These are phyloP conservation scores for Heracleum sosnowskyi DNA, from an alignment of 129 eudicot genomes.

Conservation along the genomic window DNA sequence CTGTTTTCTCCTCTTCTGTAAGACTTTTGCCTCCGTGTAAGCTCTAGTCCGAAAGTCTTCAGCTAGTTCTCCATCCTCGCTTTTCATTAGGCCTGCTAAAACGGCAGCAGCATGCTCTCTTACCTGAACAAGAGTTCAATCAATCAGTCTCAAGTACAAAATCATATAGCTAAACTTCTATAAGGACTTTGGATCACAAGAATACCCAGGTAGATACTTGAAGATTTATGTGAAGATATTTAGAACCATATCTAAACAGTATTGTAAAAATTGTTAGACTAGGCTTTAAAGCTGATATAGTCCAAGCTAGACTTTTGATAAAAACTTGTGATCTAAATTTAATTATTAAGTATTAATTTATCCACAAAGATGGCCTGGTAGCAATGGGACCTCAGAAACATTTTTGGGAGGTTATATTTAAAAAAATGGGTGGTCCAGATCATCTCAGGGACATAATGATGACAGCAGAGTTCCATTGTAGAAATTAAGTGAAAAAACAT, in stretches of 20 bases:
- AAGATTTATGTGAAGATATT: neutral
- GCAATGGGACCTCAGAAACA: neutral
- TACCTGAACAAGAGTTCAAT: constrained; percentile 42
- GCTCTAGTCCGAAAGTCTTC: constrained; percentile 80
- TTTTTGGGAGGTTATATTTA: neutral
- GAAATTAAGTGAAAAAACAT: neutral
- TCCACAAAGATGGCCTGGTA: neutral
- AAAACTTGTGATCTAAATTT: neutral
- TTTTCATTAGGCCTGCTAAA: constrained; percentile 96
- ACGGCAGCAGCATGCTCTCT: constrained; percentile 99
- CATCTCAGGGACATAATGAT: neutral
- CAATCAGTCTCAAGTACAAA: constrained; percentile 7
- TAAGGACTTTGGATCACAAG: constrained; percentile 5
- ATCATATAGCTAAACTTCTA: neutral
- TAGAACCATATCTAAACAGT: neutral
- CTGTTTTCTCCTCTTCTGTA: constrained; percentile 53
- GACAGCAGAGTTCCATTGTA: neutral
- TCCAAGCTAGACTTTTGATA: neutral
- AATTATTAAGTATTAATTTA: neutral
- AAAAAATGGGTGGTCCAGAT: neutral
- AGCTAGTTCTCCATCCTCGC: constrained; percentile 67
- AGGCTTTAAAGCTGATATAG: neutral
- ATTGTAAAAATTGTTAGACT: neutral
- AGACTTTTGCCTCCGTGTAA: constrained; percentile 52
- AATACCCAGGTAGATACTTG: neutral